Evolutionary conservation across 768 basidiomycete species (phyloP).

Genomic region (Rhodotorula toruloides): DNA sequence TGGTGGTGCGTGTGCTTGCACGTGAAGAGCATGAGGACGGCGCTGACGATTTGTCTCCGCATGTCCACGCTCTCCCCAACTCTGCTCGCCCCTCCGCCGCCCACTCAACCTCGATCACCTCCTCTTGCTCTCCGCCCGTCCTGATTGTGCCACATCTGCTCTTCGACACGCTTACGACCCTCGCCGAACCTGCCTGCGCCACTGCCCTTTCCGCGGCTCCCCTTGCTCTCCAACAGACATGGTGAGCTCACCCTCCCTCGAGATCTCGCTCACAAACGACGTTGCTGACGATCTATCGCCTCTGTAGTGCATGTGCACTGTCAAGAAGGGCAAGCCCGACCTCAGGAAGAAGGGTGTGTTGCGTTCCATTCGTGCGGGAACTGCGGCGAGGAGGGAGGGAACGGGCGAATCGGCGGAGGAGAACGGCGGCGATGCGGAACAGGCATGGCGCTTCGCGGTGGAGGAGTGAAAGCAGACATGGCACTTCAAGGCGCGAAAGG

Average conservation of each 20-base stretch:
- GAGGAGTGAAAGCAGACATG: too few relatives aligned
- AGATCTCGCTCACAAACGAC: conserved; percentile 59
- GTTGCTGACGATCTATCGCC: background rate
- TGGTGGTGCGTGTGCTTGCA: conserved; percentile 41
- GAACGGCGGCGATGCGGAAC: background rate
- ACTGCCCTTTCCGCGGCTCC: conserved; percentile 70
- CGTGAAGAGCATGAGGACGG: rapidly evolving
- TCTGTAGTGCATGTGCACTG: conserved; percentile 59
- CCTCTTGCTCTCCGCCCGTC: too few relatives aligned
- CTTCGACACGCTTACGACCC: too few relatives aligned
- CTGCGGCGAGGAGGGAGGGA: background rate
- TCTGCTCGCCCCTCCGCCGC: background rate
- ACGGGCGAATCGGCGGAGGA: background rate
- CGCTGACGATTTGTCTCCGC: background rate
- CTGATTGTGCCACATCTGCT: too few relatives aligned
- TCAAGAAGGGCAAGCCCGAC: conserved; percentile 99
- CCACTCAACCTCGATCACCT: background rate
- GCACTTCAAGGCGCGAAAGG: too few relatives aligned
- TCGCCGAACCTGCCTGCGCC: conserved; percentile 53
- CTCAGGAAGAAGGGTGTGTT: conserved; percentile 95
- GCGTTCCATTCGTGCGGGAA: background rate
- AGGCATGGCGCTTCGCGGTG: too few relatives aligned
- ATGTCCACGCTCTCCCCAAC: background rate
- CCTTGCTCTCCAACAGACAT: background rate
- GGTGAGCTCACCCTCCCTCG: conserved; percentile 54